These are phyloP conservation scores for Cytospora leucostoma DNA, from an alignment of 2,329 filamentous ascomycete species.

Conservation along the genomic window DNA sequence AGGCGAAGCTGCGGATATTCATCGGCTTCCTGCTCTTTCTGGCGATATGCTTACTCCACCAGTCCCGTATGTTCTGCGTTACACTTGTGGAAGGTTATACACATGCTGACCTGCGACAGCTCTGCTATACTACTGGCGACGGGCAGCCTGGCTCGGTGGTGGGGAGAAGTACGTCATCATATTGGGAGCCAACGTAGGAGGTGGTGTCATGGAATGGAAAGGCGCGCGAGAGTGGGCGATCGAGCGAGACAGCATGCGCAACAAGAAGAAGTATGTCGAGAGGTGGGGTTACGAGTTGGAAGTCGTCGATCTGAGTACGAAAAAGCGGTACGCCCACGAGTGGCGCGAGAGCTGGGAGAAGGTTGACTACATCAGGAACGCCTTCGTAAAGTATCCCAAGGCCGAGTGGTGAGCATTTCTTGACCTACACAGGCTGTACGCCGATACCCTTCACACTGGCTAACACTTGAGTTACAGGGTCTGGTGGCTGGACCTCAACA, in stretches of 20 bases:
- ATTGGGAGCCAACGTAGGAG: constrained; percentile 88
- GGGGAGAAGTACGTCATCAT: constrained; percentile 94
- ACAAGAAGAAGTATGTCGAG: constrained; percentile 86
- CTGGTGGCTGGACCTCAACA: constrained; percentile 98
- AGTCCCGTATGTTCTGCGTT: constrained; percentile 60
- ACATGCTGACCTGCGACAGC: constrained; percentile 42
- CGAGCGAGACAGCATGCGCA: constrained; percentile 91
- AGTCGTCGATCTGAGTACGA: constrained; percentile 97
- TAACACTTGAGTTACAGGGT: constrained; percentile 65
- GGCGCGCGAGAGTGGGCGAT: constrained; percentile 97
- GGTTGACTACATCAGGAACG: constrained; percentile 87
- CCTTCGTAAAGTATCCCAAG: constrained; percentile 89
- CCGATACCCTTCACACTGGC: constrained; percentile 2
- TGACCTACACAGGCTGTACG: neutral
- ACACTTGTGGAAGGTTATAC: constrained; percentile 5
- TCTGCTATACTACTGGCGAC: constrained; percentile 65
- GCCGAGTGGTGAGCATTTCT: constrained; percentile 79
- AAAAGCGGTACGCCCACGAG: constrained; percentile 97
- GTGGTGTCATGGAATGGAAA: constrained; percentile 99
- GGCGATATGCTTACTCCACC: constrained; percentile 66
- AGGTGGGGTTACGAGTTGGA: constrained; percentile 95
- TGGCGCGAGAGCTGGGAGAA: constrained; percentile 99
- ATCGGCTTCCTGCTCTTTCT: constrained; percentile 61
- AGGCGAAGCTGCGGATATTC: constrained; percentile 64
- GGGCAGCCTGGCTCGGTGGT: constrained; percentile 72